Evolutionary conservation across 805 yeast species (phyloP).

Genomic region (Dipodascopsis tothii): DNA sequence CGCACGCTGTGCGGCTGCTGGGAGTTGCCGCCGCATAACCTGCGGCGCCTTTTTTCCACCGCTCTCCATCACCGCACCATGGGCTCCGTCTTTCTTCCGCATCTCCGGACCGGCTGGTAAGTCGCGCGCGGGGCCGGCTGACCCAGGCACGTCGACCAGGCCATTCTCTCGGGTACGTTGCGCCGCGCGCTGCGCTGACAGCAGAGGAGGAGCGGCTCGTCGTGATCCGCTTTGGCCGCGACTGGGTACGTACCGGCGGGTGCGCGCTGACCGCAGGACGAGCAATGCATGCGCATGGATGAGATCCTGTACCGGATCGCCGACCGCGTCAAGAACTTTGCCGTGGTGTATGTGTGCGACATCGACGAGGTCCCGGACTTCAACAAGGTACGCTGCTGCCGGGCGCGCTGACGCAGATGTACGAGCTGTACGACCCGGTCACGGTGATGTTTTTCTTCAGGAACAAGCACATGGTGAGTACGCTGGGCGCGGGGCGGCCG

Average conservation of each 20-base stretch:
- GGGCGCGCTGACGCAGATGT: slow-evolving; percentile 46
- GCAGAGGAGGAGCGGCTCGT: slow-evolving; percentile 79
- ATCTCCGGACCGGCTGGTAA: slow-evolving; percentile 65
- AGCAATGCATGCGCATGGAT: slow-evolving; percentile 84
- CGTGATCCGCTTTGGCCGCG: slow-evolving; percentile 81
- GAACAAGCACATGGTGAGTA: slow-evolving; percentile 37
- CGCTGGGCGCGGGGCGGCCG: too few relatives aligned
- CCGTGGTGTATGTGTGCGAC: slow-evolving; percentile 80
- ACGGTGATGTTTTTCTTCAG: slow-evolving; percentile 89
- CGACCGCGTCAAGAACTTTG: slow-evolving; percentile 80
- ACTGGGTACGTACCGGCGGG: slow-evolving; percentile 30
- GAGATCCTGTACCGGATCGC: slow-evolving; percentile 72
- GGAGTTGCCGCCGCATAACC: too few relatives aligned
- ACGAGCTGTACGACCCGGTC: slow-evolving; percentile 82
- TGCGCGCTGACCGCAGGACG: slow-evolving; percentile 33
- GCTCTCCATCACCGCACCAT: too few relatives aligned
- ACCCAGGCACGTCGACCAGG: slow-evolving; percentile 85
- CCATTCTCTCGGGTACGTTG: slow-evolving; percentile 54
- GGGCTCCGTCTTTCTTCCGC: slow-evolving; percentile 81
- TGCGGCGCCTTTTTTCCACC: too few relatives aligned
- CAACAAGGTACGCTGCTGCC: slow-evolving; percentile 36
- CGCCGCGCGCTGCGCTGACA: neutral
- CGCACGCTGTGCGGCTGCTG: too few relatives aligned
- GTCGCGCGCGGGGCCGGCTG: neutral
- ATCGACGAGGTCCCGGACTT: slow-evolving; percentile 85